These are phyloP conservation scores for Aspergillus panamensis DNA, from an alignment of 495 filamentous ascomycete species.

Conservation along the genomic window DNA sequence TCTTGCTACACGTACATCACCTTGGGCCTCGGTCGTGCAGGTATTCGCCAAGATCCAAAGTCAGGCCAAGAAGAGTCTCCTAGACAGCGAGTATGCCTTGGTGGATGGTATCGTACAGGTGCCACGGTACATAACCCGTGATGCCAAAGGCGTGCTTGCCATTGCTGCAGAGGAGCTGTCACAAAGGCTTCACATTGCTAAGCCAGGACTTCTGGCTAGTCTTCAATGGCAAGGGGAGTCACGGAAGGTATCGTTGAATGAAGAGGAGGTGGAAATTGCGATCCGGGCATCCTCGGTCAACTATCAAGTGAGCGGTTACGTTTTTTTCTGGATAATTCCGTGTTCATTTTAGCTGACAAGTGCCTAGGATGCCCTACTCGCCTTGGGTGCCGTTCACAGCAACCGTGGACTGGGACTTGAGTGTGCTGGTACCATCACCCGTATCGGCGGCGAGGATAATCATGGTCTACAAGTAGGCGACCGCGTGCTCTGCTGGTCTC, in stretches of 20 bases:
- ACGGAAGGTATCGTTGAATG: background rate
- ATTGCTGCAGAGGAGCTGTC: background rate
- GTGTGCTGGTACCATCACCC: constrained; percentile 30
- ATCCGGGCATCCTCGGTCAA: constrained; percentile 18
- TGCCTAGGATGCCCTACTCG: constrained; percentile 25
- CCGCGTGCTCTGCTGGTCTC: constrained; percentile 24
- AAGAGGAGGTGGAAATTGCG: background rate
- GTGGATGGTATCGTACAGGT: constrained; percentile 23
- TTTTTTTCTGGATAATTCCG: background rate
- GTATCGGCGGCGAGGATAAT: constrained; percentile 33
- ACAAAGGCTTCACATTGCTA: background rate
- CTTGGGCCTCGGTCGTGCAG: constrained; percentile 10
- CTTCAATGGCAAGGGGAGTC: background rate
- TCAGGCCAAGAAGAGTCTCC: constrained; percentile 2
- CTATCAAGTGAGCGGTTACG: constrained; percentile 29
- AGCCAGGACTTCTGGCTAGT: background rate
- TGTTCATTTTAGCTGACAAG: background rate
- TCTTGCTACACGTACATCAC: background rate
- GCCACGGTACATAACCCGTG: constrained; percentile 24
- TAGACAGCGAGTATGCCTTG: constrained; percentile 37
- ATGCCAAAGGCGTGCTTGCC: background rate
- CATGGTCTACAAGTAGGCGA: constrained; percentile 30
- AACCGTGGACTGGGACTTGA: background rate
- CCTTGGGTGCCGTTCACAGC: constrained; percentile 22
- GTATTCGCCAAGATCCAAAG: constrained; percentile 23